Base-by-base conservation (phyloP, 805 yeast species). In the Kodamaea leandrae region DNA sequence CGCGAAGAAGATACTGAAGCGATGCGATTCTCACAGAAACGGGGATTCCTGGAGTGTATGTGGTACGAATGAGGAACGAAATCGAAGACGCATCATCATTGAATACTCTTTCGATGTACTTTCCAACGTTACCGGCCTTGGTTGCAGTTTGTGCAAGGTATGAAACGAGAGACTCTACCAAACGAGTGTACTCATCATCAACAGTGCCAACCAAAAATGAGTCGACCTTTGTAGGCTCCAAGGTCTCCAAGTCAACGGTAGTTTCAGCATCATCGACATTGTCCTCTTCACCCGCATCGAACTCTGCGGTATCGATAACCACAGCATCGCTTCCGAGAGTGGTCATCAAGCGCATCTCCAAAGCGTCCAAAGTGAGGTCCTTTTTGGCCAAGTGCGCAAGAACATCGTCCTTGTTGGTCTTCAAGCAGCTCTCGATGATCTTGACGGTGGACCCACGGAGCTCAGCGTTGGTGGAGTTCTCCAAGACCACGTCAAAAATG, bases 261-360 rank as follows among this genome's bases (percentile, higher is more conserved):
- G 17, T 27, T 8, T 51, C 55, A 7, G 54, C 59, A 13, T 45
- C 55, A n/a, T 50, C 47, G 17, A 24, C 42, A 8, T 59, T 61
- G 26, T 30, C 46, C 14, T 45, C 49, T 24, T 47, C 47, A 6
- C 37, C 50, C 9, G 36, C 43, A 33, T 57, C 67, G 17, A 58
- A 52, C 19, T 74, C 64, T 16, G 61, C 66, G 12, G 55, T 51
- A 13, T 54, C 54, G 6, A 56, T 47, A 14, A 54, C 51, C 24
- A 37, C 36, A n/a, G n/a, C n/a, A 12, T 54, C 46, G n/a, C 9
- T 49, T 19, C 61, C 51, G 38, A 88, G 61, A 0, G 90, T 80
- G 1, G 83, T 73, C 62, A 86, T 85, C 34, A 87, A 64, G 40
- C 74, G 71, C 71, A 88, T 76, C 64, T 69, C 75, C 50, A 70